Base-by-base conservation (phyloP, 306 rosid species). In the Acacia confusa region DNA sequence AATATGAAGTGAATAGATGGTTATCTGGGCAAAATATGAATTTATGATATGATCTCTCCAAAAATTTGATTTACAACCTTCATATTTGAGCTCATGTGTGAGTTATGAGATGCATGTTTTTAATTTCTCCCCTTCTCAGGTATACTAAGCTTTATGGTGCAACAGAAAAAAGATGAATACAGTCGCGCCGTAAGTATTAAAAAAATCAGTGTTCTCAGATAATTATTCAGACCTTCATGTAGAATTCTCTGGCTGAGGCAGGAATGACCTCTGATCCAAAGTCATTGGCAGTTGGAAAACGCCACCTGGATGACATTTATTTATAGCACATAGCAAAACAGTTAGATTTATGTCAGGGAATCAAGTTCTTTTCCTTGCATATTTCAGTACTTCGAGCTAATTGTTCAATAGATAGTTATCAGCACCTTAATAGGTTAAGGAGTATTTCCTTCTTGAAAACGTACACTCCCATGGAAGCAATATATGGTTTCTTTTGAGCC, bases 381-480 rank as follows among this genome's bases (percentile, higher is more conserved):
- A 52, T 73, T 73, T 30, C 45, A 19, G 45, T 28, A 73, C 20
- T 19, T 32, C 2, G 57, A 44, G 17, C 27, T 30, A 27, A 45
- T 27, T 47, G 38, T 30, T 72, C 40, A 28, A 72, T 27, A 72
- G 40, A 72, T 63, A 11, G 53, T 28, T 38, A 9, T 43, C 24
- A 72, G 70, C 83, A 91, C 96, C 93, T 91, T 72, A 91, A 84
- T 80, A 91, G 83, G 75, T 91, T 91, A 76, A 91, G 78, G 78
- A 89, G 96, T 77, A 88, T 91, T 79, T 91, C 92, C 87, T 91
- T 91, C 89, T 89, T 91, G 89, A 89, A 89, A 70, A 89, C 87
- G 78, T 91, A 89, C 71, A 91, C 93, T 81, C 96, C 92, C 96
- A 91, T 88, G 83, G 93, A 91, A 80, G 96, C 96, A 84, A 89